Evolutionary conservation across 441 rosid species (phyloP).

Genomic region (Flueggea neowawraea): DNA sequence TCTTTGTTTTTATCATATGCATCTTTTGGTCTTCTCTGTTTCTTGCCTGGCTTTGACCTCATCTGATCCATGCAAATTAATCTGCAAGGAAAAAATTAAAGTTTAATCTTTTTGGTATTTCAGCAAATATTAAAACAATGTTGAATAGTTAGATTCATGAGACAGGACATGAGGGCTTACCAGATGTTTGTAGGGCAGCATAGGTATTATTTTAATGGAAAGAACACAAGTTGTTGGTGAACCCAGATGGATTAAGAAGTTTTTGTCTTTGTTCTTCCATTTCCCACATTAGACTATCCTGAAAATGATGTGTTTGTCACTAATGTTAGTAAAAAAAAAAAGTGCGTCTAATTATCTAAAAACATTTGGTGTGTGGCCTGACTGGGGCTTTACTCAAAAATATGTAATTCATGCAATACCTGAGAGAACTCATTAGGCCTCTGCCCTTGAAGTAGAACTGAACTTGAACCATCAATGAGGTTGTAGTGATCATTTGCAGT

Average conservation of each 20-base stretch:
- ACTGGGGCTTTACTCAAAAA: no score
- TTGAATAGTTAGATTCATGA: not conserved
- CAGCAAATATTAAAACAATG: not conserved
- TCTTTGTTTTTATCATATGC: not conserved
- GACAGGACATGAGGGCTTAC: constrained; percentile 36
- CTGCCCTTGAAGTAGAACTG: constrained; percentile 30
- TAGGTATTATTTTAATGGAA: constrained; percentile 36
- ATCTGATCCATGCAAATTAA: constrained; percentile 13
- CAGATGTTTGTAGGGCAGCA: constrained; percentile 38
- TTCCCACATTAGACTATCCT: constrained; percentile 49
- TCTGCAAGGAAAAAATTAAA: constrained; percentile 6
- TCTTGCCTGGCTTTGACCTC: constrained; percentile 13
- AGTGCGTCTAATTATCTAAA: not conserved
- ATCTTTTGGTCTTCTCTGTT: not conserved
- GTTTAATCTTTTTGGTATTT: not conserved
- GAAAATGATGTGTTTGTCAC: constrained; percentile 32
- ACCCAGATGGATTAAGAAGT: constrained; percentile 38
- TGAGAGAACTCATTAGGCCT: constrained; percentile 24
- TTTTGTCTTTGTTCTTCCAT: constrained; percentile 50
- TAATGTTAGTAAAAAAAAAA: not conserved
- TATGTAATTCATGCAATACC: constrained; percentile 17
- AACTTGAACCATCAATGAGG: constrained; percentile 23
- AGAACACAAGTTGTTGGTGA: constrained; percentile 46
- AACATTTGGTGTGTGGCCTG: no score
- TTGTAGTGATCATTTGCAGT: constrained; percentile 21